Base-by-base conservation (phyloP, 1,284 basidiomycete genomes). In the Meira miltonrushii region DNA sequence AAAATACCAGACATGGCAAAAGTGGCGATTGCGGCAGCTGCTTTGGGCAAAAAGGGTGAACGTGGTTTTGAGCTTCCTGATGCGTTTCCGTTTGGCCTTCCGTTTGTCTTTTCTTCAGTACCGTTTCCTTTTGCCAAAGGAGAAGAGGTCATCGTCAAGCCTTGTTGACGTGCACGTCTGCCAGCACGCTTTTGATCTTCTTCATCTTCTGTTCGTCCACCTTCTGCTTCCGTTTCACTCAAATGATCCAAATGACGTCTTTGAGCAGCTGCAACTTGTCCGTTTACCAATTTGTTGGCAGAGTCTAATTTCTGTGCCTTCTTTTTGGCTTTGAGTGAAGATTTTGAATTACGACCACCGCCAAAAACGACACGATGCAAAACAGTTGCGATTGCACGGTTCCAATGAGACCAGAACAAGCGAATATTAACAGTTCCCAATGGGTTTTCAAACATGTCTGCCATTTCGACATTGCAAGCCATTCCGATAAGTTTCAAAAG, bases 351-450 rank as follows among this genome's bases (percentile, higher is more conserved):
- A 25, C 55, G 65, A 15, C 61, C 56, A 11, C 75, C 74, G 33
- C 68, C 71, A 54, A 78, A 78, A 7, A 78, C 65, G 54, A 78
- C 74, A n/a, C 75, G 72, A 61, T 77, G 75, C 2, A 78, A 65
- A 3, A 78, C 71, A 4, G 68, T 64, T 17, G 75, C 71, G 53
- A 78, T 77, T 37, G 74, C 73, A 21, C 73, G 67, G 56, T 78
- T 78, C 75, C 75, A 78, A 62, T 75, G 72, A 37, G 71, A 72
- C 75, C 75, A 77, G 57, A 77, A 76, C 28, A 74, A 60, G 19
- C 74, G 74, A 39, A 77, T 68, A 62, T 73, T 75, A 57, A 71
- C 71, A 7, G 75, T 75, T 21, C 68, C 67, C 23, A 75, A 51
- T 1, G 75, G 75, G 51, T 75, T 76, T 46, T 76, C 71, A 40